Evolutionary conservation across 306 rosid species (phyloP), one percentile per base, ranked within the genome.

Genomic region (Trichosanthes cucumerina): DNA sequence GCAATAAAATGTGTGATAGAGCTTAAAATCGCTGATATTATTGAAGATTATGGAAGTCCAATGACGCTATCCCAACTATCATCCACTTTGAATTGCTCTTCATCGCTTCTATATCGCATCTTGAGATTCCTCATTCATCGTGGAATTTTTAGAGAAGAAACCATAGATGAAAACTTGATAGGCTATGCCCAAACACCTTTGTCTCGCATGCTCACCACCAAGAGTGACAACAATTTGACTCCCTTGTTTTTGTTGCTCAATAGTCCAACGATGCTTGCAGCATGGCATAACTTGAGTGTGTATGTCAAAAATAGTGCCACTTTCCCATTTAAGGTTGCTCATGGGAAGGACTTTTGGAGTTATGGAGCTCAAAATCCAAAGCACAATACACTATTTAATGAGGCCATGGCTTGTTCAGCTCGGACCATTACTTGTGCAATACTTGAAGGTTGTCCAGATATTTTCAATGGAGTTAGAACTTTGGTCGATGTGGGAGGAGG

Each of bases 401-500:
- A 90, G 24, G 96, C 91, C 1, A 87, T 92, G 96, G 96, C 93
- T 3, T 88, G 90, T 62, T 82, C 62, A 47, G 83, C 93, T 4
- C 80, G 80, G 63, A 1, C 62, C n/a, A 28, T 47, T 26, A 33
- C 9, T 3, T 81, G 83, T 1, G 77, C 81, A 0, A 52, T 89
- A 5, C 6, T 87, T 62, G 72, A 76, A 9, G 80, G 78, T 23
- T 90, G n/a, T n/a, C 4, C 34, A 15, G 88, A 88, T 73, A 74
- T 60, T 2, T 88, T 92, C 50, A 60, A 81, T 18, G 97, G 94
- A 8, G 1, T 92, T 23, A 4, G 5, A 0, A 79, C 81, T 5
- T 50, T 94, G 59, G 98, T 94, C 4, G 97, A 94, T 65, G 97
- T 89, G 2, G 98, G 97, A 1, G 94, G 93, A 0, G 98, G 97